phyloP scores from a whole-genome alignment of 768 basidiomycete species.

The Pisolithus microcarpus region DNA sequence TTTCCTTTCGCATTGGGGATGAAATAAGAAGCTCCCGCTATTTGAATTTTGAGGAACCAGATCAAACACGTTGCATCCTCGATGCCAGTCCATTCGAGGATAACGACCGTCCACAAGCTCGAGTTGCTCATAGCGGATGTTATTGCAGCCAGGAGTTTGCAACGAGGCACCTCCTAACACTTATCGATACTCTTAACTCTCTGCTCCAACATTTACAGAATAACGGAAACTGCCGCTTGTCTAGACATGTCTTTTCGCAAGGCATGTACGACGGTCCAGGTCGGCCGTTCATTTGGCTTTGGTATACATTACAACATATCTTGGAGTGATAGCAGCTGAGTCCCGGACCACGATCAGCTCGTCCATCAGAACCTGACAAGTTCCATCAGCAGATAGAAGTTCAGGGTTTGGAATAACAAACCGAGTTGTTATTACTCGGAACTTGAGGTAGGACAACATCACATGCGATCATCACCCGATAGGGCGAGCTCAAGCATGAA shows the following conservation, averaged over 20 bases:
- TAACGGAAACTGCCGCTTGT: constrained; percentile 12
- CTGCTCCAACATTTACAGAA: constrained; percentile 15
- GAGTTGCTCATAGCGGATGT: constrained; percentile 12
- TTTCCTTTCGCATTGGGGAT: neutral
- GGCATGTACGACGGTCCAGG: constrained; percentile 12
- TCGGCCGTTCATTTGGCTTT: constrained; percentile 25
- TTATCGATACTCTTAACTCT: constrained; percentile 12
- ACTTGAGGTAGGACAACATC: constrained; percentile 39
- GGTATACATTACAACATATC: constrained; percentile 53
- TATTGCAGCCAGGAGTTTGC: constrained; percentile 14
- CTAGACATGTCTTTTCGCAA: constrained; percentile 12
- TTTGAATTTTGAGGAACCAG: constrained; percentile 19
- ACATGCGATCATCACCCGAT: constrained; percentile 58
- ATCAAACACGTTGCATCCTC: constrained; percentile 21
- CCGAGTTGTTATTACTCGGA: constrained; percentile 18
- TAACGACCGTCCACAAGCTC: neutral
- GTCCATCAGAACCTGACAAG: constrained; percentile 36
- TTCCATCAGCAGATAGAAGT: constrained; percentile 22
- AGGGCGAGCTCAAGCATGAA: constrained; percentile 60
- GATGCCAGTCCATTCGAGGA: constrained; percentile 16
- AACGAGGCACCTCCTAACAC: constrained; percentile 15
- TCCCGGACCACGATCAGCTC: constrained; percentile 47
- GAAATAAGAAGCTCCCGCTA: constrained; percentile 16
- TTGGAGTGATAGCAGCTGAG: constrained; percentile 51
- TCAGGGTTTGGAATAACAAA: constrained; percentile 14